These are phyloP conservation scores for Hyparrhenia diplandra DNA, from an alignment of 176 grass and related monocot species.

Conservation along the genomic window DNA sequence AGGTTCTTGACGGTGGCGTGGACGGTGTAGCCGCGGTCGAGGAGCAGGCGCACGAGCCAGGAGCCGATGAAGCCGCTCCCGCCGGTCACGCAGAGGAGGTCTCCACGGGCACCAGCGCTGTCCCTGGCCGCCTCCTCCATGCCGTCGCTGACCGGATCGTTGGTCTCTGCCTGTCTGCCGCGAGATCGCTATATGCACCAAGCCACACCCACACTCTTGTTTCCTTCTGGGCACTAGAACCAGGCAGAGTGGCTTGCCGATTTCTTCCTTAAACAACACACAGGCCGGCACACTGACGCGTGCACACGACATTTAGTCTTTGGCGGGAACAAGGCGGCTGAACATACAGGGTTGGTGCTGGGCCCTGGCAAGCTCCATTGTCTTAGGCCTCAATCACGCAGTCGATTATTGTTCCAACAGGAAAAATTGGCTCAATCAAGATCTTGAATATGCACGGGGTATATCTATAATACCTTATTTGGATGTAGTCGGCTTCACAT, in stretches of 20 bases:
- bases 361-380: no score
- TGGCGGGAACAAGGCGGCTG: not conserved
- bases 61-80: conserved; percentile 90
- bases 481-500: no score
- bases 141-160: not conserved
- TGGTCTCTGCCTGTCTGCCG: not conserved
- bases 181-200: not conserved
- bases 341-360: not conserved
- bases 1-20: conserved; percentile 83
- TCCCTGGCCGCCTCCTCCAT: conserved; percentile 21
- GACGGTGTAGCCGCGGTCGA: conserved; percentile 65
- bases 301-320: not conserved
- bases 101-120: not conserved
- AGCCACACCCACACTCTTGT: not conserved
- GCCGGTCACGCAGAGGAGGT: conserved; percentile 68
- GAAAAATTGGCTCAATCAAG: no score
- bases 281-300: not conserved
- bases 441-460: no score
- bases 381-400: no score
- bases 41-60: conserved; percentile 70
- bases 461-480: no score
- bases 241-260: not conserved
- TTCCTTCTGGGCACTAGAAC: not conserved
- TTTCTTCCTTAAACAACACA: not conserved
- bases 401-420: no score